Base-by-base conservation (phyloP, 2,329 filamentous ascomycete species). In the Colletotrichum chrysophilum region DNA sequence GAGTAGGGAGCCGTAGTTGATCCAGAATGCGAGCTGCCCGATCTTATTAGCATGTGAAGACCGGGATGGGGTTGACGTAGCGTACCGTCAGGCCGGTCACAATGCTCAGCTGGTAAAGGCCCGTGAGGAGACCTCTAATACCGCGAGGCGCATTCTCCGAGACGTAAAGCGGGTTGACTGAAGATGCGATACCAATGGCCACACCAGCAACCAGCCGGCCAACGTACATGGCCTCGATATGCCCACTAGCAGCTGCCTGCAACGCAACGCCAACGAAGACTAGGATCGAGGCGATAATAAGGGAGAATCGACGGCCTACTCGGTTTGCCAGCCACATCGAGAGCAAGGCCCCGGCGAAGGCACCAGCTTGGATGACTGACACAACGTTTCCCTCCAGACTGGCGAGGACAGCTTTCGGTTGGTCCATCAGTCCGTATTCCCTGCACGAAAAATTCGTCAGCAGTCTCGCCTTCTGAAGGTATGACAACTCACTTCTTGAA, bases 131-230 rank as follows among this genome's bases (percentile, higher is more conserved):
- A 66, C 88, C 88, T 58, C 88, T 85, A 24, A 90, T 89, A 18
- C 87, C 87, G 77, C 88, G 83, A n/a, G 89, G 88, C 0, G 90
- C 88, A 78, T 87, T 89, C 79, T 92, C 90, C 2, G 89, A 88
- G 66, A 91, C 88, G 80, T 92, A 92, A 38, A 92, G 86, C 3
- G 90, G 90, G 4, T 92, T 88, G 32, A 88, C 85, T 81, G 89
- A 88, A n/a, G 86, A 87, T 61, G 88, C 82, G 7, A 88, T 78
- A 7, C 88, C 89, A 43, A 90, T 85, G 10, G 88, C 88, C 79
- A 88, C 87, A 2, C 89, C 89, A 18, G 86, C 86, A 58, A 90
- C 80, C 75, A 89, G 88, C 73, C 73, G 12, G 7, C 73, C 73
- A 38, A 75, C 34, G 9, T 71, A 75, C 68, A 71, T 68, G n/a